Percentiles rank a stretch among this genome's conserved stretches.
phyloP scores from a whole-genome alignment of 2,329 filamentous ascomycete species.

The Paramyrothecium sp. region DNA sequence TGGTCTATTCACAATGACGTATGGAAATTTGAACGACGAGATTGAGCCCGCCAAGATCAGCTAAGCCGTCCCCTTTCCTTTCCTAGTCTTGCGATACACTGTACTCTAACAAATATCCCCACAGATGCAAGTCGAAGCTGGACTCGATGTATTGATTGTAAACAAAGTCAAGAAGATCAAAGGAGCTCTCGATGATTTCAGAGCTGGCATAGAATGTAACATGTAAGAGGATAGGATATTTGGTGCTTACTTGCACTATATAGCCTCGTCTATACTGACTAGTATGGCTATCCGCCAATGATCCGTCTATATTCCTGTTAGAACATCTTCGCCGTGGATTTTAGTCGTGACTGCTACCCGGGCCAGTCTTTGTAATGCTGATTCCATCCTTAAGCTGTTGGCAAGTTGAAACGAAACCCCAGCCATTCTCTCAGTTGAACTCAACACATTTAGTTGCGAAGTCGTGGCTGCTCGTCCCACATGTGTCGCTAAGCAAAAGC shows the following conservation, averaged over 20 bases:
- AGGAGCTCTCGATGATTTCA: not conserved
- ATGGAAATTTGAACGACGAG: not conserved
- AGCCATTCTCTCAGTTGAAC: slow-evolving; percentile 1
- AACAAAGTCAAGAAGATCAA: not conserved
- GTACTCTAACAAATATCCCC: not conserved
- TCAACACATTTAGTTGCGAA: slow-evolving; percentile 3
- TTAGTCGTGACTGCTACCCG: too few species aligned
- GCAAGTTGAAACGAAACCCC: slow-evolving; percentile 3
- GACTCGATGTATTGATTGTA: not conserved
- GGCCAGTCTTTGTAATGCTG: not conserved
- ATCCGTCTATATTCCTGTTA: too few species aligned
- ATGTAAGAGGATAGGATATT: too few species aligned
- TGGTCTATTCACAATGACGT: not conserved
- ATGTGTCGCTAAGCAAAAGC: slow-evolving; percentile 5
- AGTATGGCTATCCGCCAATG: too few species aligned
- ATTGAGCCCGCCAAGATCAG: not conserved
- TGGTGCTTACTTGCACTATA: too few species aligned
- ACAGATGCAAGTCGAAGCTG: not conserved
- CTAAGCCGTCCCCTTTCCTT: too few species aligned
- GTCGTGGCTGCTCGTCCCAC: slow-evolving; percentile 5
- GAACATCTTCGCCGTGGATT: too few species aligned
- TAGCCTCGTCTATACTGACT: too few species aligned
- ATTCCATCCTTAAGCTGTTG: not conserved
- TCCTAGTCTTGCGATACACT: not conserved
- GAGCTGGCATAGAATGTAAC: too few species aligned